phyloP scores from a whole-genome alignment of 129 eudicot species.

The Artemisia argyi region DNA sequence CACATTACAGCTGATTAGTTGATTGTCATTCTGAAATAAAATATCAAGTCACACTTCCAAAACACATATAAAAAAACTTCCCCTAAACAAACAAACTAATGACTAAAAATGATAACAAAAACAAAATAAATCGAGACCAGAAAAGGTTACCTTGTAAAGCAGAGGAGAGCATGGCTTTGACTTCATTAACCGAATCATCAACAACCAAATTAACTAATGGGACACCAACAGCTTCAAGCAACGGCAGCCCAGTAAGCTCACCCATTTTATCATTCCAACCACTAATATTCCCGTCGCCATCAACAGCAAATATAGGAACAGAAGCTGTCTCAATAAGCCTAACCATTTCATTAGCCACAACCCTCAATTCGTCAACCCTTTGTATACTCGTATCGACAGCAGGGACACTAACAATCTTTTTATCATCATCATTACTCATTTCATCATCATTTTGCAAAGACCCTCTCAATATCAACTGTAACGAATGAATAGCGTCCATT shows the following conservation, averaged over 20 bases:
- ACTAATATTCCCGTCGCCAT: slow-evolving; percentile 61
- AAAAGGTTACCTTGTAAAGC: slow-evolving; percentile 63
- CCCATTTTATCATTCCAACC: slow-evolving; percentile 82
- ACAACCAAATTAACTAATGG: slow-evolving; percentile 54
- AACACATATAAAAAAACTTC: too few species aligned
- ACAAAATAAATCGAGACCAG: not conserved
- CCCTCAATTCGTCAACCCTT: slow-evolving; percentile 60
- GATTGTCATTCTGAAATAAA: too few species aligned
- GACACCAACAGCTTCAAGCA: slow-evolving; percentile 61
- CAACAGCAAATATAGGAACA: slow-evolving; percentile 78
- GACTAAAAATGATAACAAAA: slow-evolving; percentile 7
- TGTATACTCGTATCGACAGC: slow-evolving; percentile 45
- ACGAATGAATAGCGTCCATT: slow-evolving; percentile 89
- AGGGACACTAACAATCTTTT: slow-evolving; percentile 70
- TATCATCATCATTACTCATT: slow-evolving; percentile 38
- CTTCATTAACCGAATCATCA: slow-evolving; percentile 49
- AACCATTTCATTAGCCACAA: slow-evolving; percentile 81
- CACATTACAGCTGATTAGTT: too few species aligned
- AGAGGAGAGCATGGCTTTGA: slow-evolving; percentile 51
- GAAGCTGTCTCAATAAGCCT: slow-evolving; percentile 88
- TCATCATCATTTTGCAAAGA: slow-evolving; percentile 57
- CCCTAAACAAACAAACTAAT: not conserved
- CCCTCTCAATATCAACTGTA: slow-evolving; percentile 72
- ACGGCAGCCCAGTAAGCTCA: slow-evolving; percentile 65
- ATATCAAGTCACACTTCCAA: too few species aligned